These are phyloP conservation scores for Botryobasidium botryosum DNA, from an alignment of 768 basidiomycete genomes.

Conservation along the genomic window DNA sequence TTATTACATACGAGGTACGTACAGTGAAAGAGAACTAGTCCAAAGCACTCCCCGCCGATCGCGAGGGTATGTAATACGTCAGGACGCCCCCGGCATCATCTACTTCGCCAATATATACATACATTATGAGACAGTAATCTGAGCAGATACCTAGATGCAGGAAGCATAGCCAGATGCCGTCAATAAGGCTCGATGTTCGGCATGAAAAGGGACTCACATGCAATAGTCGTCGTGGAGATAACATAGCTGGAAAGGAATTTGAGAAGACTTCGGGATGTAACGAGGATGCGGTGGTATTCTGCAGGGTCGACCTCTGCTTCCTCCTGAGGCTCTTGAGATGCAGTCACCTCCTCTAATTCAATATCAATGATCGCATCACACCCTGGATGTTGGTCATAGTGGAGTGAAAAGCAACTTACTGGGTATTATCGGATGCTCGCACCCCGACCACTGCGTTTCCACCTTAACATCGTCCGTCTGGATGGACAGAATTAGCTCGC, in stretches of 20 bases:
- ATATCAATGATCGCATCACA: too few relatives aligned
- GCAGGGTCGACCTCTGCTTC: conserved; percentile 32
- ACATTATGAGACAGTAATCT: conserved; percentile 18
- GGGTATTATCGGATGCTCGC: conserved; percentile 41
- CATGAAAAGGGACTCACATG: conserved; percentile 36
- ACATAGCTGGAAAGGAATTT: conserved; percentile 70
- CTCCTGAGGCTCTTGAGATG: conserved; percentile 14
- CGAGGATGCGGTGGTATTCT: conserved; percentile 42
- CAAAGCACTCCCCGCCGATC: too few relatives aligned
- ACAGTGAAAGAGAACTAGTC: too few relatives aligned
- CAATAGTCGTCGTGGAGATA: conserved; percentile 71
- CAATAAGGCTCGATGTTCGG: background rate
- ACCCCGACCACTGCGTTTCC: conserved; percentile 65
- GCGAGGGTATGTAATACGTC: conserved; percentile 18
- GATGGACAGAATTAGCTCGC: conserved; percentile 36
- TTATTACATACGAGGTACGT: too few relatives aligned
- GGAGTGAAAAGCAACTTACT: conserved; percentile 22
- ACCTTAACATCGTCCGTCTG: conserved; percentile 58
- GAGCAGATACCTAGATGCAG: conserved; percentile 15
- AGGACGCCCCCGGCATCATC: conserved; percentile 15
- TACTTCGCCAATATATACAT: conserved; percentile 19
- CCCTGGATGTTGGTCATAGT: too few relatives aligned
- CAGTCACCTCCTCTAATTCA: background rate
- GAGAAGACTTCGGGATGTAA: conserved; percentile 58
- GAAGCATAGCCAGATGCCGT: too few relatives aligned